A percentile compares a stretch with the other conserved stretches of the same genome.
Conservation (phyloP, 2,329 filamentous ascomycete genomes). For the Paracamarosporium sp. region DNA sequence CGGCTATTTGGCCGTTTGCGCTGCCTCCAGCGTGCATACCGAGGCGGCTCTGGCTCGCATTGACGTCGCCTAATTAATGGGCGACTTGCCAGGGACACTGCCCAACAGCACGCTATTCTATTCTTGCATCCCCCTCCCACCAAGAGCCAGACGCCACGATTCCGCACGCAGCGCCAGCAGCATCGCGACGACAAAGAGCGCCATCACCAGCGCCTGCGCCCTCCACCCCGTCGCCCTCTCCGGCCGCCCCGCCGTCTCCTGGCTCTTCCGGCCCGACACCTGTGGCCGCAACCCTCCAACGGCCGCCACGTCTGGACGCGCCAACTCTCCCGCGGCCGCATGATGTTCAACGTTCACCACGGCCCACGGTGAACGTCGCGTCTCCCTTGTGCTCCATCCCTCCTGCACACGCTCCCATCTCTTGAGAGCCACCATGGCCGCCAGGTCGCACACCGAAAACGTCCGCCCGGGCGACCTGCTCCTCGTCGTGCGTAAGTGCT, state of each 20-base stretch:
- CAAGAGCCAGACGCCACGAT: constrained; percentile 22
- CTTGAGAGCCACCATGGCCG: constrained; percentile 31
- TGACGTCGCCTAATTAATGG: constrained; percentile 11
- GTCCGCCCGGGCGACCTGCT: constrained; percentile 71
- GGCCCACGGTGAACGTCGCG: constrained; percentile 25
- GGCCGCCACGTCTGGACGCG: constrained; percentile 17
- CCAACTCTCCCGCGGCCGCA: constrained; percentile 17
- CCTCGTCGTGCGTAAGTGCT: constrained; percentile 73
- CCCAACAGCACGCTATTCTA: constrained; percentile 3
- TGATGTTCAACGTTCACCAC: constrained; percentile 19
- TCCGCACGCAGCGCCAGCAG: constrained; percentile 1
- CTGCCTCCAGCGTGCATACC: not conserved
- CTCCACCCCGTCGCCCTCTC: not conserved
- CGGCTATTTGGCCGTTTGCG: not conserved
- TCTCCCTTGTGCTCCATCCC: constrained; percentile 5
- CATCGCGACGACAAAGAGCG: constrained; percentile 5
- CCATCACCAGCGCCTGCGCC: not conserved
- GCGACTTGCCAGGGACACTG: constrained; percentile 5
- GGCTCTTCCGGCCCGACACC: not conserved
- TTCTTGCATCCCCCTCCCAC: constrained; percentile 5
- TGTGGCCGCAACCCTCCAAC: constrained; percentile 2
- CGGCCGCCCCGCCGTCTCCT: not conserved
- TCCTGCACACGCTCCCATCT: constrained; percentile 1
- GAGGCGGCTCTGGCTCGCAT: not conserved
- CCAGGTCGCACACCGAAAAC: constrained; percentile 51